phyloP scores from a whole-genome alignment of 2,329 filamentous ascomycete genomes.

The Metarhizium album region DNA sequence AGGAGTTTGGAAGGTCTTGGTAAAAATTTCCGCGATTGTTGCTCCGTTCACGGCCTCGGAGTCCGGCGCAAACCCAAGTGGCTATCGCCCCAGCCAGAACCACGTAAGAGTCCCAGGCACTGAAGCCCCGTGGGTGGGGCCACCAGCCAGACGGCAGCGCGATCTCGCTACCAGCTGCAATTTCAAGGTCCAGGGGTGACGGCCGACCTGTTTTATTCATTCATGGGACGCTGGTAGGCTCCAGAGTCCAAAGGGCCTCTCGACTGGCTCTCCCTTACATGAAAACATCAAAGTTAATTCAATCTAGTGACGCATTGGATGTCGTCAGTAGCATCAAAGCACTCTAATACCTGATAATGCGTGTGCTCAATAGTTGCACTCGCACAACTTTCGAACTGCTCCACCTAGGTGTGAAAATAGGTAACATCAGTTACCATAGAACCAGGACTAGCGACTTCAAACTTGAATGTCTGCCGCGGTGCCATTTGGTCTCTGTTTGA shows the following conservation, averaged over 20 bases:
- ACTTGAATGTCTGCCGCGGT: background rate
- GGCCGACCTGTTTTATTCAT: no score
- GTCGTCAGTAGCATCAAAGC: background rate
- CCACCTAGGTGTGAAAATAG: no score
- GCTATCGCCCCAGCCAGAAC: background rate
- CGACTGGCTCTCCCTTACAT: background rate
- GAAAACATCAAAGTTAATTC: background rate
- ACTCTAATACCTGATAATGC: background rate
- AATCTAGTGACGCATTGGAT: background rate
- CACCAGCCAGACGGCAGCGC: background rate
- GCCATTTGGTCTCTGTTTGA: background rate
- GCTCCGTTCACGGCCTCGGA: conserved; percentile 29
- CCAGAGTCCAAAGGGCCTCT: background rate
- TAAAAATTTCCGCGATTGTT: conserved; percentile 21
- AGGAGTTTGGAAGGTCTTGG: conserved; percentile 7
- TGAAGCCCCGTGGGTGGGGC: background rate
- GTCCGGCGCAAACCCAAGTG: conserved; percentile 14
- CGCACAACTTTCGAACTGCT: background rate
- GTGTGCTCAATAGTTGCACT: no score
- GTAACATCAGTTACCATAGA: no score
- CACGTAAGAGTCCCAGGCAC: background rate
- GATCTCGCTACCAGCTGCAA: no score
- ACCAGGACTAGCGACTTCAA: no score
- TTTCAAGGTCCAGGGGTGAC: no score
- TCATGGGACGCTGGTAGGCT: no score